Conservation (phyloP, 129 eudicot genomes). For the Flaveria robusta region DNA sequence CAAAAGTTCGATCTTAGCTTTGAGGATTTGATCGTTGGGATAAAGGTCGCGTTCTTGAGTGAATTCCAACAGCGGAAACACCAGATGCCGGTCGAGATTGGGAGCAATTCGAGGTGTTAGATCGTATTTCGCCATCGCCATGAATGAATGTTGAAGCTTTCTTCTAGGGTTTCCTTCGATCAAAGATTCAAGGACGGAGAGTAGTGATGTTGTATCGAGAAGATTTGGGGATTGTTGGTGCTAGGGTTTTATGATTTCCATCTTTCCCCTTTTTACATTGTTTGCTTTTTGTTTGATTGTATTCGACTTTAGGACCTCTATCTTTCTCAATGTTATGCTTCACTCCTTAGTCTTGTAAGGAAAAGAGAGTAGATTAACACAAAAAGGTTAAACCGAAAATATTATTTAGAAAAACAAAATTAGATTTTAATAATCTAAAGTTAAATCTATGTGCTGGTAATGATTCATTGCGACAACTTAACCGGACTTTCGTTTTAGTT, state of each 20-base stretch:
- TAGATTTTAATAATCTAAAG: too few relatives aligned
- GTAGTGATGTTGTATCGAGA: background rate
- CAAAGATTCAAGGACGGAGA: background rate
- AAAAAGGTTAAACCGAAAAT: background rate
- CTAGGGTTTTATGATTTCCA: slow-evolving; percentile 34
- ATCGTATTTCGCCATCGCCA: slow-evolving; percentile 75
- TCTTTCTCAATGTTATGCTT: background rate
- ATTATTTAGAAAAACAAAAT: too few relatives aligned
- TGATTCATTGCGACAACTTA: too few relatives aligned
- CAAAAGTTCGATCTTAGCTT: slow-evolving; percentile 83
- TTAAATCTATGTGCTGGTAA: too few relatives aligned
- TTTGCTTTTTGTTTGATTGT: slow-evolving; percentile 8
- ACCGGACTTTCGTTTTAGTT: too few relatives aligned
- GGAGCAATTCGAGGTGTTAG: slow-evolving; percentile 85
- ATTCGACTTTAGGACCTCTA: background rate
- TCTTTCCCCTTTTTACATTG: background rate
- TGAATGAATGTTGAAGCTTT: slow-evolving; percentile 17
- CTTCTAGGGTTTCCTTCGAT: background rate
- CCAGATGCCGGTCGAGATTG: slow-evolving; percentile 83
- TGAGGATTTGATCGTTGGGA: slow-evolving; percentile 68
- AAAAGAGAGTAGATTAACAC: too few relatives aligned
- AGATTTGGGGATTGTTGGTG: slow-evolving; percentile 17
- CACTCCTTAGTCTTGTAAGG: background rate
- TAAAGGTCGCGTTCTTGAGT: slow-evolving; percentile 75
- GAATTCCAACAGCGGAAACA: slow-evolving; percentile 83